Base-by-base conservation (phyloP, 495 filamentous ascomycete genomes). In the Daldinia caldariorum region DNA sequence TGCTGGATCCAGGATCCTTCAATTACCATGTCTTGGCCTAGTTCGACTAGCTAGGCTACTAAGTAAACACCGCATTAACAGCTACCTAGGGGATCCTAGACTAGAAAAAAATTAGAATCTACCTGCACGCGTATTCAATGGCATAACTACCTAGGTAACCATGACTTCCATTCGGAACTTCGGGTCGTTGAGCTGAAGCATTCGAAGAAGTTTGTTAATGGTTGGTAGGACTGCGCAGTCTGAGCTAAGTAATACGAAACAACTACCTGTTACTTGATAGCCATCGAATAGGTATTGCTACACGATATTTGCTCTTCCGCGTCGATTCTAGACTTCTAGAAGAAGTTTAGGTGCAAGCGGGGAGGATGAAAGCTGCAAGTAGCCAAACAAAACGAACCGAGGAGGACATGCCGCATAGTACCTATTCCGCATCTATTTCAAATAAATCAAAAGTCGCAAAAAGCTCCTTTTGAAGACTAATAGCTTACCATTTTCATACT, bases 1-100 rank as follows among this genome's bases (percentile, higher is more conserved):
- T 68, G 54, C 63, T 72, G 57, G 61, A 69, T 66, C 63, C 56
- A 67, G 56, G 61, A 71, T 68, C 69, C 69, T 68, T 68, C 69
- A 59, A 65, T 64, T 67, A 63, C 54, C 63, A 72, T 68, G 64
- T 68, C 69, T 72, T 72, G 50, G 61, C 61, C 61, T 35, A 71
- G 58, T 66, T 67, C 51, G 51, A 65, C 43, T 58, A 58, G 14
- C 50, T 50, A 50, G 32, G 45, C 34, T 35, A 10, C 34, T 38
- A 69, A 32, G 58, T 51, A 39, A 45, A 49, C 4, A 32, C 32
- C 16, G 43, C 47, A 72, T 56, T 18, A 37, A 72, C 61, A 72
- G 10, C 32, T 56, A 37, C 32, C n/a, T n/a, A 60, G 69, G 64
- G 60, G 55, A 63, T 55, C 64, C 51, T 56, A 45, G 50, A 38